These are phyloP conservation scores for Arachnomyces sp. DNA, from an alignment of 2,329 filamentous ascomycete genomes.

Conservation along the genomic window DNA sequence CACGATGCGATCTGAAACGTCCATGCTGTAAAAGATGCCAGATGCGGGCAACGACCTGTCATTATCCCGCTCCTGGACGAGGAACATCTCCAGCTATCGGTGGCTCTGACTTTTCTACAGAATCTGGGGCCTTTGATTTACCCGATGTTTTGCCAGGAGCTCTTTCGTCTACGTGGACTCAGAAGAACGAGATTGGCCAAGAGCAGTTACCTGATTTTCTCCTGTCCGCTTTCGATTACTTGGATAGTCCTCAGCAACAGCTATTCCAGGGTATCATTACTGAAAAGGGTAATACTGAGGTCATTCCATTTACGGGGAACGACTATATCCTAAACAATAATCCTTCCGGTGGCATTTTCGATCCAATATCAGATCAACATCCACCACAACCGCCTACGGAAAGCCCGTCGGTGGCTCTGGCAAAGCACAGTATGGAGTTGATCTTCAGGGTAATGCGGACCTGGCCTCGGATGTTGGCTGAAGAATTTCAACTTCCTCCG, in stretches of 20 bases:
- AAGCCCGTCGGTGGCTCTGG: neutral
- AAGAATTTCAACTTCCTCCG: conserved; percentile 30
- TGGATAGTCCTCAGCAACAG: too few species aligned
- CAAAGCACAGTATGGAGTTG: conserved; percentile 23
- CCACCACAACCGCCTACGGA: neutral
- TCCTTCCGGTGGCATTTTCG: neutral
- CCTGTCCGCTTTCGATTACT: too few species aligned
- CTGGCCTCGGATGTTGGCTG: conserved; percentile 33
- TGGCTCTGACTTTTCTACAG: neutral
- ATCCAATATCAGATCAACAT: neutral
- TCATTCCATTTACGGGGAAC: too few species aligned
- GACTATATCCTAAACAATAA: too few species aligned
- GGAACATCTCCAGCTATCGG: neutral
- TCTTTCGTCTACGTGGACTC: neutral
- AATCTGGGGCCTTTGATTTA: neutral
- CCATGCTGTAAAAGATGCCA: conserved; percentile 1
- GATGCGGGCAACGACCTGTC: neutral
- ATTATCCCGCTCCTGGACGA: conserved; percentile 1
- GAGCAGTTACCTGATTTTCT: too few species aligned
- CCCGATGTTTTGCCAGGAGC: neutral
- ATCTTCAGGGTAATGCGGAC: conserved; percentile 29
- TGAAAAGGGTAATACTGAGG: too few species aligned
- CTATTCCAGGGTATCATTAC: too few species aligned
- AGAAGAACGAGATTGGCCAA: neutral
- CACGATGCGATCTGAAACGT: conserved; percentile 6